phyloP scores from a whole-genome alignment of 345 rosid species.

The Pseudoturritis turrita region DNA sequence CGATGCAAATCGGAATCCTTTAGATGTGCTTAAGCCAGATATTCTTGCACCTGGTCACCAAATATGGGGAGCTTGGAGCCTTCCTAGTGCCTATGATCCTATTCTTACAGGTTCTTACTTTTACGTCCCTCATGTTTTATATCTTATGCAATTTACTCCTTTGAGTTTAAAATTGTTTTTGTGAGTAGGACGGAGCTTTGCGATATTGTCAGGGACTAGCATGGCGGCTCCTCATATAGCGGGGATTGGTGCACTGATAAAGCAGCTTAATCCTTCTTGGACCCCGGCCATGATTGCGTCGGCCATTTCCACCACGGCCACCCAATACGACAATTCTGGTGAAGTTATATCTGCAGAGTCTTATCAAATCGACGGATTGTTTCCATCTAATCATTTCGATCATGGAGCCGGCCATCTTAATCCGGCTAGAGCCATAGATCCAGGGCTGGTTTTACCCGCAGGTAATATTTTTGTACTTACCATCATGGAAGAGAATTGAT shows the following conservation, averaged over 20 bases:
- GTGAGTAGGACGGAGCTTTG: slow-evolving; percentile 54
- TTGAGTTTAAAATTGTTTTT: not conserved
- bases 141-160: not conserved
- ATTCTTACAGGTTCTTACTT: slow-evolving; percentile 37
- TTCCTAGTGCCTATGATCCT: slow-evolving; percentile 61
- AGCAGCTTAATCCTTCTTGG: slow-evolving; percentile 69
- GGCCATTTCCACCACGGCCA: slow-evolving; percentile 73
- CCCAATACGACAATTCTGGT: slow-evolving; percentile 45
- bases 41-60: slow-evolving; percentile 88
- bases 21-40: slow-evolving; percentile 81
- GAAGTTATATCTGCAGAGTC: slow-evolving; percentile 54
- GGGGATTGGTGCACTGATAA: slow-evolving; percentile 70
- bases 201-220: slow-evolving; percentile 81
- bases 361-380: slow-evolving; percentile 25
- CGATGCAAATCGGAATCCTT: slow-evolving; percentile 37
- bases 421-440: slow-evolving; percentile 67
- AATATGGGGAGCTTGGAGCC: slow-evolving; percentile 96
- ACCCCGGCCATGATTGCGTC: slow-evolving; percentile 80
- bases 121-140: not conserved
- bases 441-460: slow-evolving; percentile 67
- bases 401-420: slow-evolving; percentile 68
- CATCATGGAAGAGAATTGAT: not conserved
- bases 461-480: slow-evolving; percentile 31
- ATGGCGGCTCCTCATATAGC: slow-evolving; percentile 84
- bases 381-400: slow-evolving; percentile 56